Conservation (phyloP, 2,329 filamentous ascomycete genomes). For the Clathrospora elynae region DNA sequence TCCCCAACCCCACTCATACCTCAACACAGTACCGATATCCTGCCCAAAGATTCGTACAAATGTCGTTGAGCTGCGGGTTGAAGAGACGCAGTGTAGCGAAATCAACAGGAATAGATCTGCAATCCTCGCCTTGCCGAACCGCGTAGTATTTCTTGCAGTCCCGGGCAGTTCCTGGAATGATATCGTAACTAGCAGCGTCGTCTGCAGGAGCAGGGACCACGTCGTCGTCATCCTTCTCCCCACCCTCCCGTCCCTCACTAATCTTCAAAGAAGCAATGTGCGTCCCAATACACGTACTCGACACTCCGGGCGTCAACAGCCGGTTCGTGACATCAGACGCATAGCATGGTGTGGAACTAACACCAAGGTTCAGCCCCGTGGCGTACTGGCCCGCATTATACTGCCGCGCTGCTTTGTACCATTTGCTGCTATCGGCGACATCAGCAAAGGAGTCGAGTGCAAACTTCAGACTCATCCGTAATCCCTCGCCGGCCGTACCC, state of each 20-base stretch:
- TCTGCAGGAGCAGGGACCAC: constrained; percentile 5
- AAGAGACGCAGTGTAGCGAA: constrained; percentile 34
- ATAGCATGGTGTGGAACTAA: constrained; percentile 57
- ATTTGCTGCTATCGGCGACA: constrained; percentile 45
- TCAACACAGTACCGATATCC: constrained; percentile 46
- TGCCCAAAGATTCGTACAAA: constrained; percentile 47
- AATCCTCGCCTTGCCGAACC: constrained; percentile 39
- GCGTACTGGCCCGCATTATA: constrained; percentile 57
- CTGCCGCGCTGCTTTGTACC: constrained; percentile 55
- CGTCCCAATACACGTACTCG: too few relatives aligned
- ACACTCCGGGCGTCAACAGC: too few relatives aligned
- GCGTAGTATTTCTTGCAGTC: constrained; percentile 43
- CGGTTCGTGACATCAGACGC: constrained; percentile 58
- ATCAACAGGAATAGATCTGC: constrained; percentile 38
- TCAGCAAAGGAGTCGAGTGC: constrained; percentile 33
- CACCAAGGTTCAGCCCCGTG: constrained; percentile 45
- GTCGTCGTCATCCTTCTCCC: constrained; percentile 21
- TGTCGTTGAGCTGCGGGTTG: constrained; percentile 39
- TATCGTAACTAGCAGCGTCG: neutral
- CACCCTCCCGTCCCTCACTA: constrained; percentile 24
- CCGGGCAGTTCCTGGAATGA: constrained; percentile 18
- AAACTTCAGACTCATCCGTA: constrained; percentile 53
- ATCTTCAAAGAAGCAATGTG: too few relatives aligned
- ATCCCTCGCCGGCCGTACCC: constrained; percentile 50
- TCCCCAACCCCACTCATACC: constrained; percentile 16